Evolutionary conservation across 805 yeast species (phyloP).

Genomic region (Saturnispora silvae): DNA sequence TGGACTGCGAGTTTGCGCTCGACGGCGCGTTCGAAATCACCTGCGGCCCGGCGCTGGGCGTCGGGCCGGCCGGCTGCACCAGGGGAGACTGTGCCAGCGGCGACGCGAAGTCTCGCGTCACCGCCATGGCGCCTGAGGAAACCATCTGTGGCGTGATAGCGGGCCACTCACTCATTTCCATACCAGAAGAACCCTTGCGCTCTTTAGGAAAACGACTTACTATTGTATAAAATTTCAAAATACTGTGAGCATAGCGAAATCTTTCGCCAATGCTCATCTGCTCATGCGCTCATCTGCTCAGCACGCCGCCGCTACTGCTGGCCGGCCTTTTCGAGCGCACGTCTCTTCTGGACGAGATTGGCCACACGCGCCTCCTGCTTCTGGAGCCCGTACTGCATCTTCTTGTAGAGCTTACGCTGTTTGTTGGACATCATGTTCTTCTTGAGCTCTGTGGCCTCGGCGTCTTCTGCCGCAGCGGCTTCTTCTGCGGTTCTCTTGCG

Average conservation of each 20-base stretch:
- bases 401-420: slow-evolving; percentile 85
- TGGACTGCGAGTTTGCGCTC: slow-evolving; percentile 9
- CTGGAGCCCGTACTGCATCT: slow-evolving; percentile 86
- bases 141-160: not conserved
- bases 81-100: not conserved
- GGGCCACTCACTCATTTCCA: too few relatives aligned
- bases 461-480: slow-evolving; percentile 43
- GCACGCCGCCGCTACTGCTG: too few relatives aligned
- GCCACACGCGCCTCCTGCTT: slow-evolving; percentile 72
- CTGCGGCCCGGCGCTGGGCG: not conserved
- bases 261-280: too few relatives aligned
- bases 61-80: slow-evolving; percentile 4
- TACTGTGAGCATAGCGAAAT: too few relatives aligned
- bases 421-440: slow-evolving; percentile 97
- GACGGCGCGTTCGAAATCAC: not conserved
- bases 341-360: slow-evolving; percentile 52
- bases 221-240: too few relatives aligned
- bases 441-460: slow-evolving; percentile 60
- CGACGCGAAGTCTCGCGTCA: not conserved
- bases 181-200: too few relatives aligned
- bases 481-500: slow-evolving; percentile 17
- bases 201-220: too few relatives aligned
- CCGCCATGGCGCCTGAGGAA: not conserved
- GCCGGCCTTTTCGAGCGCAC: slow-evolving; percentile 13
- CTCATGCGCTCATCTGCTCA: too few relatives aligned